Percentiles rank a stretch among this genome's conserved stretches.
These are phyloP conservation scores for Aspergillus bertholletiae DNA, from an alignment of 495 filamentous ascomycete species.

Conservation along the genomic window DNA sequence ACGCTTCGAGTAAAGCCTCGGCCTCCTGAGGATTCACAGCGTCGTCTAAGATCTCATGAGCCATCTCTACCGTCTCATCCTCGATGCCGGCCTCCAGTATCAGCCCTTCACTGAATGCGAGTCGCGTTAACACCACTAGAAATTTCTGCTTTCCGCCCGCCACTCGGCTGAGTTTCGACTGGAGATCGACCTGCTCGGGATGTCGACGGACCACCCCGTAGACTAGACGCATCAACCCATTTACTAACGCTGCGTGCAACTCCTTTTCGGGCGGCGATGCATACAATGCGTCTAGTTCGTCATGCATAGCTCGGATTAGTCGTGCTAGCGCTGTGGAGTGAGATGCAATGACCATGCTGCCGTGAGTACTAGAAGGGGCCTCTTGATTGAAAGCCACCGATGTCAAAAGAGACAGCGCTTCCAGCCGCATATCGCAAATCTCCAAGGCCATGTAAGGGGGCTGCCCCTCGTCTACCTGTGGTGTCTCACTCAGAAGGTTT, in stretches of 20 bases:
- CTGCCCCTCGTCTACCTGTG: constrained; percentile 43
- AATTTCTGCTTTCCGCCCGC: constrained; percentile 63
- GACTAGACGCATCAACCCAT: constrained; percentile 58
- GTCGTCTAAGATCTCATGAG: constrained; percentile 61
- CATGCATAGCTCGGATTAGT: constrained; percentile 60
- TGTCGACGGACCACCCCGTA: constrained; percentile 54
- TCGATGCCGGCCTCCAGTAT: constrained; percentile 64
- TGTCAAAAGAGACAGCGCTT: constrained; percentile 54
- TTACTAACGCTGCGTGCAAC: constrained; percentile 48
- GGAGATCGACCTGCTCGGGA: constrained; percentile 47
- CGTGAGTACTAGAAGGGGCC: constrained; percentile 39
- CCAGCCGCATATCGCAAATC: constrained; percentile 53
- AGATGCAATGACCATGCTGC: constrained; percentile 48
- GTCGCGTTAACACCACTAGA: constrained; percentile 58
- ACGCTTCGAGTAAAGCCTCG: constrained; percentile 57
- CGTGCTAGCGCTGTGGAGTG: constrained; percentile 55
- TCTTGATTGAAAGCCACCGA: constrained; percentile 41
- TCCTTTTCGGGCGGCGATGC: constrained; percentile 40
- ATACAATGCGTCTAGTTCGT: constrained; percentile 61
- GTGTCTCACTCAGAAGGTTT: constrained; percentile 55
- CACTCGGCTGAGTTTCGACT: constrained; percentile 52
- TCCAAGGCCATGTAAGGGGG: constrained; percentile 45
- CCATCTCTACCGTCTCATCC: constrained; percentile 62
- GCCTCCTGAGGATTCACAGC: constrained; percentile 68
- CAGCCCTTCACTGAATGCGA: constrained; percentile 63